Evolutionary conservation across 2,329 filamentous ascomycete species (phyloP), one percentile per base, ranked within the genome.

Genomic region (Aspergillus tubingensis): DNA sequence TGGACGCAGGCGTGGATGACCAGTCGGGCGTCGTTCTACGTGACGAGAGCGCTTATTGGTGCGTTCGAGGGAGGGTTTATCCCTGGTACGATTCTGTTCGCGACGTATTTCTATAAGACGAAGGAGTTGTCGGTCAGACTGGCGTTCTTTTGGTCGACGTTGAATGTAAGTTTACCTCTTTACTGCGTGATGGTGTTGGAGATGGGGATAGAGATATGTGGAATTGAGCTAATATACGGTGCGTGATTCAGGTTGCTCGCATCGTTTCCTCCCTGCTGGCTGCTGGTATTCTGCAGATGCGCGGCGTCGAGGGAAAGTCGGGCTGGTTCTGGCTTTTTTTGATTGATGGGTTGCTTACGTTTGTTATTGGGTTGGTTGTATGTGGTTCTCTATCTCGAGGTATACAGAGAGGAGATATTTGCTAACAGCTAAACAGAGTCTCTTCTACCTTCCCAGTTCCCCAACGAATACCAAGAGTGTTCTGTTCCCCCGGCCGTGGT

Each of bases 271-370:
- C 76, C 2, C 64, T 80, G 1, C 59, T 80, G 1, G 77, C 77
- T 1, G 74, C 74, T 3, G 77, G 74, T 0, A 76, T 80, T 7
- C 67, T 79, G 2, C 74, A 79, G 49, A 76, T 81, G 76, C 68
- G 77, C 7, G 79, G 79, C 0, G 64, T 78, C 3, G 63, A 74
- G 32, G 79, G 79, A 4, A 73, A 74, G 64, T 61, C 68, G 8
- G 80, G 80, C 1, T 82, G 80, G 80, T 67, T 68, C 53, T 77
- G 75, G 72, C 63, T 77, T 8, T 74, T 81, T 57, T 65, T 80
- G 5, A 72, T 82, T 19, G 80, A 82, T 54, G 79, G 80, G 3
- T 54, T 76, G 8, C 53, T 82, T 32, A 82, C 80, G 2, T 70
- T 79, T 6, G 49, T 76, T 8, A 77, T 82, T 39, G 80, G 80